A percentile compares a stretch with the other conserved stretches of the same genome.
phyloP scores from a whole-genome alignment of 2,329 filamentous ascomycete species.

The Microsporum canis region DNA sequence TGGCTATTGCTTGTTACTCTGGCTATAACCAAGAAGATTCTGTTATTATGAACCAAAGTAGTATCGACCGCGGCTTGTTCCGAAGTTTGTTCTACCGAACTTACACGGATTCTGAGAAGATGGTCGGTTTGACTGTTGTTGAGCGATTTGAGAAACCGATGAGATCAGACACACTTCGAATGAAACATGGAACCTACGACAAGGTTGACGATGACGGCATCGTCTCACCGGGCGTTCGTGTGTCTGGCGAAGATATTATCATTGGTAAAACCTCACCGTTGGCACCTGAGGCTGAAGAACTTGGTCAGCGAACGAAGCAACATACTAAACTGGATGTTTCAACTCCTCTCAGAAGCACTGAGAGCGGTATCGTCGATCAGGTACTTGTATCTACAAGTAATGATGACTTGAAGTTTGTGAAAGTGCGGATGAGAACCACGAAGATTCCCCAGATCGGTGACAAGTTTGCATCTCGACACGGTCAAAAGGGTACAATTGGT shows the following conservation, averaged over 20 bases:
- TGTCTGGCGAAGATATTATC: constrained; percentile 96
- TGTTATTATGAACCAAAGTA: constrained; percentile 99
- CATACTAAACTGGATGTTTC: constrained; percentile 94
- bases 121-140: constrained; percentile 81
- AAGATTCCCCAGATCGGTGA: constrained; percentile 98
- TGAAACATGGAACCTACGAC: constrained; percentile 93
- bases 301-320: constrained; percentile 78
- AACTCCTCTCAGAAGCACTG: constrained; percentile 85
- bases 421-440: constrained; percentile 92
- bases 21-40: constrained; percentile 99
- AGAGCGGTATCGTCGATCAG: constrained; percentile 91
- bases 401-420: constrained; percentile 90
- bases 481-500: constrained; percentile 98
- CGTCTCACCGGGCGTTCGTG: constrained; percentile 82
- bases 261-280: constrained; percentile 98
- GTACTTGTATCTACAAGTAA: constrained; percentile 90
- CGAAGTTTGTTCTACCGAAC: constrained; percentile 95
- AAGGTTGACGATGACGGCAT: constrained; percentile 96
- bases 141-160: constrained; percentile 95
- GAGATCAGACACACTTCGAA: constrained; percentile 71
- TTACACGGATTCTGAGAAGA: constrained; percentile 95
- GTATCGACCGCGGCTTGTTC: constrained; percentile 94
- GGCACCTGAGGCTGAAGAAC: constrained; percentile 80
- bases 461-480: constrained; percentile 98
- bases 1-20: constrained; percentile 93